Evolutionary conservation across 257 asterid genomes (phyloP).

Genomic region (Ajuga chamaepitys): DNA sequence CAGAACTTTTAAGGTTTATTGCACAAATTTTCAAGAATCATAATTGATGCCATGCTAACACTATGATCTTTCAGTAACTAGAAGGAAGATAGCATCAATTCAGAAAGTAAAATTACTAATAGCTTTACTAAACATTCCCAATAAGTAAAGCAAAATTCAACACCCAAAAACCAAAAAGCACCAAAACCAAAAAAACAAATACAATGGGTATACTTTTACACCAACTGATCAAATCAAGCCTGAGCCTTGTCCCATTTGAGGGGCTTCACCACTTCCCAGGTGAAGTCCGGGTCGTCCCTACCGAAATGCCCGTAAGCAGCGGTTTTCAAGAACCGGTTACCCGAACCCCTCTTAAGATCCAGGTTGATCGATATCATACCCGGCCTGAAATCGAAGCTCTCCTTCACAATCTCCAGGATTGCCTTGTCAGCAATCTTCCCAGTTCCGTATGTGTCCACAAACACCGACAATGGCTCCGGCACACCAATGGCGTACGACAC

Average conservation of each 20-base stretch:
- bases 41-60: too few species aligned
- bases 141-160: not conserved
- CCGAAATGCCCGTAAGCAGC: conserved; percentile 44
- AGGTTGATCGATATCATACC: conserved; percentile 39
- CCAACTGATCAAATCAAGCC: not conserved
- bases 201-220: not conserved
- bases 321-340: conserved; percentile 32
- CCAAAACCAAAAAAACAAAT: not conserved
- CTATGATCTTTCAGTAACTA: not conserved
- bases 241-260: conserved; percentile 28
- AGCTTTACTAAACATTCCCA: not conserved
- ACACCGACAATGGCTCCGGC: conserved; percentile 39
- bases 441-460: conserved; percentile 33
- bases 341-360: conserved; percentile 35
- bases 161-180: too few species aligned
- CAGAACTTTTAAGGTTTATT: too few species aligned
- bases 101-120: too few species aligned
- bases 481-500: conserved; percentile 40
- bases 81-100: not conserved
- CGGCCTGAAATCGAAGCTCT: conserved; percentile 37
- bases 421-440: conserved; percentile 36
- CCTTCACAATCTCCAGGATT: conserved; percentile 29
- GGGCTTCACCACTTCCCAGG: conserved; percentile 44
- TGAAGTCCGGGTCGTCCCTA: conserved; percentile 36
- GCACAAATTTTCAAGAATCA: too few species aligned